Percentiles rank a stretch among this genome's conserved stretches.
Conservation (phyloP, 2,329 filamentous ascomycete genomes). For the Epichloe festucae region DNA sequence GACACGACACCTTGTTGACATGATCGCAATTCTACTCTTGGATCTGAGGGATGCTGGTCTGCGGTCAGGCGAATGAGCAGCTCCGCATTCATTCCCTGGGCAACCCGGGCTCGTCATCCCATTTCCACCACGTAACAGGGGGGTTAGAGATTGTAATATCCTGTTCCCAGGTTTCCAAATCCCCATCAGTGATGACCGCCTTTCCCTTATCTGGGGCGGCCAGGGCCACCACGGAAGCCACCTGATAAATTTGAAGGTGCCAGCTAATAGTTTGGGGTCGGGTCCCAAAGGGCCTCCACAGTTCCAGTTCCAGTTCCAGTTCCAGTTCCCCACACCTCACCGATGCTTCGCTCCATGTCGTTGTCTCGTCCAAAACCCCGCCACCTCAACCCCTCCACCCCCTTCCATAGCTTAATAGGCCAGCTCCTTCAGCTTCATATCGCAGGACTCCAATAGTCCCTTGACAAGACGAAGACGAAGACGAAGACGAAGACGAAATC, state of each 20-base stretch:
- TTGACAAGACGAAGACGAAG: neutral
- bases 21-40: too few species aligned
- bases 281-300: too few species aligned
- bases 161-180: neutral
- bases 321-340: constrained; percentile 14
- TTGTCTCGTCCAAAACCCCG: constrained; percentile 12
- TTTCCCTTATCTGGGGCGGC: neutral
- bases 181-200: constrained; percentile 1
- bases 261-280: too few species aligned
- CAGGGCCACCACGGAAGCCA: neutral
- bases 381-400: constrained; percentile 16
- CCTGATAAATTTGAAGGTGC: too few species aligned
- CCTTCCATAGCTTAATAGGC: neutral
- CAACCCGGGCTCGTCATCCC: too few species aligned
- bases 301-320: too few species aligned
- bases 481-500: neutral
- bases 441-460: neutral
- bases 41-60: too few species aligned
- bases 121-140: neutral
- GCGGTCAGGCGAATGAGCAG: too few species aligned
- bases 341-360: constrained; percentile 8
- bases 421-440: constrained; percentile 4
- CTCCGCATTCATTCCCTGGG: too few species aligned
- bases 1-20: neutral
- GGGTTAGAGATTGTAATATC: neutral